Base-by-base conservation (phyloP, 805 yeast genomes). In the Starmerella vaccinii region DNA sequence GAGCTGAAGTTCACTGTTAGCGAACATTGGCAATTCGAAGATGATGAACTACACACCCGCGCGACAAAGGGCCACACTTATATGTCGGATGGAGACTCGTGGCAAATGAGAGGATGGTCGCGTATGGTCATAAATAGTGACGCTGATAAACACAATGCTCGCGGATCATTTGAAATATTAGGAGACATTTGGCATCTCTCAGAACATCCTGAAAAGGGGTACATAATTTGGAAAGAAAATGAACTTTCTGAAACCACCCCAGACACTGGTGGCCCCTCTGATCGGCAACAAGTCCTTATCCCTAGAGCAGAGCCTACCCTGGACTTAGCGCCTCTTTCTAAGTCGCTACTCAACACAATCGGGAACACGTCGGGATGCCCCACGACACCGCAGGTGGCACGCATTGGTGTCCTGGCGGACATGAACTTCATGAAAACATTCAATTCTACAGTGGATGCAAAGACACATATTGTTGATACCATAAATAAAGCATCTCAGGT, bases 331-430 rank as follows among this genome's bases (percentile, higher is more conserved):
- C 37, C 37, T 10, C 12, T 13, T 16, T 29, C 29, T 29, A 21
- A 16, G 10, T 15, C 22, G 15, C 23, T 41, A n/a, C 23, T 5
- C 19, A 27, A 16, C 15, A n/a, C 45, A 10, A 41, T 41, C 5
- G 45, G 45, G n/a, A 41, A 41, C 23, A 27, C 34, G 2, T 15
- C 34, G 1, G 45, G 24, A 2, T 35, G 39, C 23, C 40, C 35
- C 2, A 9, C 10, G 15, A 4, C 35, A 1, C 16, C 26, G 13
- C 10, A 19, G 5, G 18, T 16, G 13, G 67, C 70, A 1, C 57
- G 65, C 24, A 58, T 68, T n/a, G 72, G 71, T 1, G 51, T 66
- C 5, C 70, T 65, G 15, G 69, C 62, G 1, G 72, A 68, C 56
- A 66, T 68, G 56, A 63, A 61, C 54, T 68, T 58, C 51, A 15